A percentile compares a stretch with the other conserved stretches of the same genome.
phyloP scores from a whole-genome alignment of 768 basidiomycete genomes.

The Amanita pallidorosea region DNA sequence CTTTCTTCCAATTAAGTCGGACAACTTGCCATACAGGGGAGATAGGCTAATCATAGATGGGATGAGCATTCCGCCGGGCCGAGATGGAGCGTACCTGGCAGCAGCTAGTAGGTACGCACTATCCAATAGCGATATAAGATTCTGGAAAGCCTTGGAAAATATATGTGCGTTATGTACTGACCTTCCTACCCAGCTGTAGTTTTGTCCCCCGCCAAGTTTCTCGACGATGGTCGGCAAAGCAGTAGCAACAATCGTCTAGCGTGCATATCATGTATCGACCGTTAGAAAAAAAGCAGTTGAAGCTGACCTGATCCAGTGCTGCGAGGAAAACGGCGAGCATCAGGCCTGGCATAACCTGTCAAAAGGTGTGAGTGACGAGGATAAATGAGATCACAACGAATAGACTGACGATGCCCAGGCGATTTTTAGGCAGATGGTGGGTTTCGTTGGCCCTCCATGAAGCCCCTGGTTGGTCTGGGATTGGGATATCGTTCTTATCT shows the following conservation, averaged over 20 bases:
- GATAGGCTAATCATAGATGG: conserved; percentile 29
- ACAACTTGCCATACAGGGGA: conserved; percentile 72
- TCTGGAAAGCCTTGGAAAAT: neutral
- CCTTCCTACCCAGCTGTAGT: conserved; percentile 72
- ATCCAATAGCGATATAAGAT: conserved; percentile 4
- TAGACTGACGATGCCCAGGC: conserved; percentile 29
- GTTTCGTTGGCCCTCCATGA: conserved; percentile 47
- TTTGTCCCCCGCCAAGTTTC: conserved; percentile 50
- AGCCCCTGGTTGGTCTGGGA: conserved; percentile 28
- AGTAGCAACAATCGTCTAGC: conserved; percentile 60
- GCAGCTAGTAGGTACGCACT: conserved; percentile 71
- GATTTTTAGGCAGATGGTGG: conserved; percentile 47
- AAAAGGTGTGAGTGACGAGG: neutral
- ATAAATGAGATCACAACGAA: neutral
- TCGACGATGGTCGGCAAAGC: conserved; percentile 67
- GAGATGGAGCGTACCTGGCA: conserved; percentile 24
- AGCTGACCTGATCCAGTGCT: conserved; percentile 48
- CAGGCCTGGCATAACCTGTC: conserved; percentile 34
- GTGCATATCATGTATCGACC: neutral
- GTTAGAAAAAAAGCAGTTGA: neutral
- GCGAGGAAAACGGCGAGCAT: conserved; percentile 38
- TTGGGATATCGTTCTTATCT: conserved; percentile 5
- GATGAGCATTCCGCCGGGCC: neutral
- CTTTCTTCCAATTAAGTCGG: conserved; percentile 51
- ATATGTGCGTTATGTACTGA: conserved; percentile 14